These are phyloP conservation scores for Podospora tetraspora DNA, from an alignment of 495 filamentous ascomycete genomes.

Conservation along the genomic window DNA sequence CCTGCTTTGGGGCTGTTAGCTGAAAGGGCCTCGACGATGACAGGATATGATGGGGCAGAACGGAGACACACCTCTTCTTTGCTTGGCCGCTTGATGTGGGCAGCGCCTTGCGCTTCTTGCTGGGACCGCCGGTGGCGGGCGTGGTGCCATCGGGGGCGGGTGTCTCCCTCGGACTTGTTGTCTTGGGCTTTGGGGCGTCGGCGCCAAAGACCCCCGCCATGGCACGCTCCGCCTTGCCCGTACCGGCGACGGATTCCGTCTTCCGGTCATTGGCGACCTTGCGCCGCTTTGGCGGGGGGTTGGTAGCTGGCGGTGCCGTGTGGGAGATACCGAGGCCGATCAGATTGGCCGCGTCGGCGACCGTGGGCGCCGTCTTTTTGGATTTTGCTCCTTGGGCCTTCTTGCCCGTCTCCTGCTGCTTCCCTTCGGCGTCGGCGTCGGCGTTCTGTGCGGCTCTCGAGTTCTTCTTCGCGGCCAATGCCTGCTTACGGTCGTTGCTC, in stretches of 20 bases:
- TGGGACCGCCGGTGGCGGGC: conserved; percentile 49
- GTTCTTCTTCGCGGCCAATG: conserved; percentile 65
- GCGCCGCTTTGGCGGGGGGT: conserved; percentile 62
- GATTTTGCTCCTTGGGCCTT: conserved; percentile 55
- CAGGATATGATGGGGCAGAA: neutral
- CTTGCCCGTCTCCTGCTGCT: conserved; percentile 47
- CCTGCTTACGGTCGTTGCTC: conserved; percentile 77
- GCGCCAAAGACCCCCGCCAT: conserved; percentile 55
- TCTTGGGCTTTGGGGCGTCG: conserved; percentile 47
- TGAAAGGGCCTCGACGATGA: neutral
- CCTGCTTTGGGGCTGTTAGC: conserved; percentile 24
- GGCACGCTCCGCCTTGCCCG: conserved; percentile 62
- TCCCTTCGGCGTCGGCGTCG: conserved; percentile 45
- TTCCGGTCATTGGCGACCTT: conserved; percentile 64
- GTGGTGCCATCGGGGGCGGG: conserved; percentile 53
- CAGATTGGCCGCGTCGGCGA: conserved; percentile 39
- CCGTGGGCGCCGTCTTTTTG: conserved; percentile 49
- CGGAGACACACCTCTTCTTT: conserved; percentile 62
- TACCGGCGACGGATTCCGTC: conserved; percentile 35
- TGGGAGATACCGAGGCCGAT: conserved; percentile 52
- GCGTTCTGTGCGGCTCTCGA: conserved; percentile 48
- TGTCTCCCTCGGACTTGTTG: conserved; percentile 57
- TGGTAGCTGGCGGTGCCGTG: conserved; percentile 37
- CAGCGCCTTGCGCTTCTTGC: conserved; percentile 65
- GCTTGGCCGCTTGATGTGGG: conserved; percentile 55